phyloP scores from a whole-genome alignment of 2,329 filamentous ascomycete genomes.

The Microdochium bolleyi region DNA sequence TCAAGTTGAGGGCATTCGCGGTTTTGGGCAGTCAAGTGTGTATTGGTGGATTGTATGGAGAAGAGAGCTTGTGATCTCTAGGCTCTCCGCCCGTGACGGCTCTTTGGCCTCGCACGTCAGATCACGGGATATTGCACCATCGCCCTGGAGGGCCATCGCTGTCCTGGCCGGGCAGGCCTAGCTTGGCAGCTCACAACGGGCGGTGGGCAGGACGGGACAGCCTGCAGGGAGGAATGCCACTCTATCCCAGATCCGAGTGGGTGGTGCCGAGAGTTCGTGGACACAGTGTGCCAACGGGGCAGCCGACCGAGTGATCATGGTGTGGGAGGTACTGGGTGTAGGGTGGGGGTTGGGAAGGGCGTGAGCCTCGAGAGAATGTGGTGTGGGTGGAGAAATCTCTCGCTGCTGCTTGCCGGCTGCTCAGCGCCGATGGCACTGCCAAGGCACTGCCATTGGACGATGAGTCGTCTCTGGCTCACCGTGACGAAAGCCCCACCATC shows the following conservation, averaged over 20 bases:
- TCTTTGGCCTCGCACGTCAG: slow-evolving; percentile 17
- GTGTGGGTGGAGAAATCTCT: not conserved
- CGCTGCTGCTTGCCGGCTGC: too few relatives aligned
- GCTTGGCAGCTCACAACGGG: slow-evolving; percentile 3
- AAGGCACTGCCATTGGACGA: too few relatives aligned
- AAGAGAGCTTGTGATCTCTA: slow-evolving; percentile 3
- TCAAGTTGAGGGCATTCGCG: not conserved
- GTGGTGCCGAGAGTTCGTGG: not conserved
- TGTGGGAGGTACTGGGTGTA: not conserved
- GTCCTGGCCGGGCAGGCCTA: slow-evolving; percentile 15
- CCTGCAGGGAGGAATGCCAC: not conserved
- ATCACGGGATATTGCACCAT: slow-evolving; percentile 60
- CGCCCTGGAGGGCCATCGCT: slow-evolving; percentile 25
- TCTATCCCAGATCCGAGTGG: not conserved
- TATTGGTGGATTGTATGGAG: slow-evolving; percentile 3
- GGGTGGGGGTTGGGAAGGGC: not conserved
- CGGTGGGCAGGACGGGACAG: not conserved
- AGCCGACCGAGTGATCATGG: not conserved
- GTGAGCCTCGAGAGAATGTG: not conserved
- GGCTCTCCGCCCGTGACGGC: not conserved
- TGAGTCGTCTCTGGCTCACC: too few relatives aligned
- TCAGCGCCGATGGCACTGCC: too few relatives aligned
- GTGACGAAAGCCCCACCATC: too few relatives aligned
- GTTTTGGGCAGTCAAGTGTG: not conserved
- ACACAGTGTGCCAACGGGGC: not conserved